Conservation (phyloP, 176 grass and related monocot genomes). For the Areca catechu region DNA sequence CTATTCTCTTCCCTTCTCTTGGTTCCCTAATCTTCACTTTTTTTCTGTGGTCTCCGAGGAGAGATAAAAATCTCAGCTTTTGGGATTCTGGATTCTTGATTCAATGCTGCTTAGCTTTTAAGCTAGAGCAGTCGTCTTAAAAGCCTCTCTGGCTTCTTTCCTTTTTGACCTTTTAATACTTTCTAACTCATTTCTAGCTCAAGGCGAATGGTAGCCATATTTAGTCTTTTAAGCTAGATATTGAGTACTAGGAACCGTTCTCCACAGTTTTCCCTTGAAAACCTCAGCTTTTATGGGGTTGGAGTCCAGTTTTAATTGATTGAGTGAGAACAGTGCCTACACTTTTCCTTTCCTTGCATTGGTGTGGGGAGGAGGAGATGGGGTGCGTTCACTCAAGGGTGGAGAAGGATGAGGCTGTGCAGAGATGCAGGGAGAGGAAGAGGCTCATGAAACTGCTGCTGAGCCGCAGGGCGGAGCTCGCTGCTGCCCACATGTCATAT, state of each 20-base stretch:
- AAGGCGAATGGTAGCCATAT: no score
- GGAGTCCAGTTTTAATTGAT: neutral
- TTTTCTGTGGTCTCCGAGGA: no score
- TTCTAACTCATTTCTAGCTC: no score
- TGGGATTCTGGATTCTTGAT: neutral
- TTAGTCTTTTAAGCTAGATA: no score
- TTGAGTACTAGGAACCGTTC: no score
- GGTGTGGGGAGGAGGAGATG: slow-evolving; percentile 41
- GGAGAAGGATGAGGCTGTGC: slow-evolving; percentile 69
- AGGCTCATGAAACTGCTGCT: slow-evolving; percentile 85
- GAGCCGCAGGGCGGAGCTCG: slow-evolving; percentile 51
- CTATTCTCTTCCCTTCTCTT: no score
- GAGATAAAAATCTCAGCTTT: neutral
- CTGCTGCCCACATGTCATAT: slow-evolving; percentile 54
- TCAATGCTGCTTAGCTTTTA: neutral
- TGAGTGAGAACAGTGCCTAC: neutral
- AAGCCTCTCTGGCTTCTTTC: neutral
- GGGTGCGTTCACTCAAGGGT: slow-evolving; percentile 72
- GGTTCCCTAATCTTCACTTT: no score
- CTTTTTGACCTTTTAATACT: neutral
- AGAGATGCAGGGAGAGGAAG: slow-evolving; percentile 77
- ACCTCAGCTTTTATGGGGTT: no score
- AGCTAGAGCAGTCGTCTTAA: neutral
- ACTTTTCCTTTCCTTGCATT: neutral
- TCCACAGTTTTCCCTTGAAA: no score